phyloP scores from a whole-genome alignment of 306 rosid genomes.

The Pachyrhizus erosus region DNA sequence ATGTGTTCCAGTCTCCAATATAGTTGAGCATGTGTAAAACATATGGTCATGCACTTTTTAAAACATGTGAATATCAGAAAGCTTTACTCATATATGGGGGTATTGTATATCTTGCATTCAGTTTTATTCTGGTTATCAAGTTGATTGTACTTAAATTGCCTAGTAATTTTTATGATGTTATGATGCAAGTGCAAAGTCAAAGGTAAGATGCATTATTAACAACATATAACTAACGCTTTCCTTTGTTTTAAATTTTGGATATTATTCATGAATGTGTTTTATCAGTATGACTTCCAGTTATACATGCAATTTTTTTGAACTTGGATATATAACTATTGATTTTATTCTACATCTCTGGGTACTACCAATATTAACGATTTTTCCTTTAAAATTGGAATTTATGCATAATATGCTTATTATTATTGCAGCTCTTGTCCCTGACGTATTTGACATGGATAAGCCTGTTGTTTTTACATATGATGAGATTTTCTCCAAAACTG shows the following conservation, averaged over 20 bases:
- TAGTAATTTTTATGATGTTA: not conserved
- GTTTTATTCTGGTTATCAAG: not conserved
- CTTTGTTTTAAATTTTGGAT: not conserved
- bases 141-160: not conserved
- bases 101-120: constrained; percentile 3
- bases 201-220: not conserved
- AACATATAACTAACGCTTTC: not conserved
- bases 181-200: not conserved
- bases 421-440: constrained; percentile 73
- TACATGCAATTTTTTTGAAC: not conserved
- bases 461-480: constrained; percentile 82
- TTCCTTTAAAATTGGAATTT: constrained; percentile 15
- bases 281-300: not conserved
- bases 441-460: constrained; percentile 77
- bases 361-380: constrained; percentile 14
- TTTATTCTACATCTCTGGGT: constrained; percentile 13
- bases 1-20: not conserved
- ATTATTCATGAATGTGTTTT: not conserved
- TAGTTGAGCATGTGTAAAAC: not conserved
- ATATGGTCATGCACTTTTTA: not conserved
- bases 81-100: not conserved
- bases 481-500: constrained; percentile 76
- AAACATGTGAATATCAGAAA: not conserved
- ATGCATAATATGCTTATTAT: constrained; percentile 28
- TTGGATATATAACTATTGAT: not conserved